Evolutionary conservation across 2,329 filamentous ascomycete species (phyloP).

Genomic region (Ophiocordyceps camponoti-floridani): DNA sequence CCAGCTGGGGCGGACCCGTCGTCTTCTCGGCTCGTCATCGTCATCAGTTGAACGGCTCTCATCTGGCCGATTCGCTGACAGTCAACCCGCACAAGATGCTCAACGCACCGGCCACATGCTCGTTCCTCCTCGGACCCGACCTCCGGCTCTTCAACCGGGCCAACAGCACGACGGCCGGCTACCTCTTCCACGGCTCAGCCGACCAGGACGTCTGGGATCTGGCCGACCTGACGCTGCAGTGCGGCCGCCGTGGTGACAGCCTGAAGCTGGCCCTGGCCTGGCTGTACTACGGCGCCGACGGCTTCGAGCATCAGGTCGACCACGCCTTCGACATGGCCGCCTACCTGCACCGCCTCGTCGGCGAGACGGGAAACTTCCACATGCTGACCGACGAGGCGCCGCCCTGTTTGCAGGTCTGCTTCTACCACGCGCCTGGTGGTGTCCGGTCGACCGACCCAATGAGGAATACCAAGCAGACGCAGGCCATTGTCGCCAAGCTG

Average conservation of each 20-base stretch:
- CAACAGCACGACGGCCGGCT: constrained; percentile 75
- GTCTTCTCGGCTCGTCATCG: constrained; percentile 53
- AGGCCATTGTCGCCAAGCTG: constrained; percentile 27
- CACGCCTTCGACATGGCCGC: constrained; percentile 54
- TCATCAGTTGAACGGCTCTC: constrained; percentile 47
- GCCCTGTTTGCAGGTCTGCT: constrained; percentile 86
- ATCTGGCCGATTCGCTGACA: constrained; percentile 65
- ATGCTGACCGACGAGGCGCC: constrained; percentile 62
- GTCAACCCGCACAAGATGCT: constrained; percentile 98
- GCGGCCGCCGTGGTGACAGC: constrained; percentile 68
- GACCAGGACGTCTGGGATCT: constrained; percentile 62
- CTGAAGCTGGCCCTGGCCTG: constrained; percentile 79
- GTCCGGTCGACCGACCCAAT: constrained; percentile 21
- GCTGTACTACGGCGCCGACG: constrained; percentile 68
- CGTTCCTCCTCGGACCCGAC: constrained; percentile 68
- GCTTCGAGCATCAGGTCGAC: constrained; percentile 55
- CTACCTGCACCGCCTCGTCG: constrained; percentile 46
- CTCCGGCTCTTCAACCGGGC: constrained; percentile 60
- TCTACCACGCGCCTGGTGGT: constrained; percentile 56
- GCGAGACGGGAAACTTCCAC: constrained; percentile 38
- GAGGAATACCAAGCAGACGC: constrained; percentile 30
- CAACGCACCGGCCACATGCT: constrained; percentile 77
- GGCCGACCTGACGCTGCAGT: constrained; percentile 84
- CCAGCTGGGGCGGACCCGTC: constrained; percentile 73
- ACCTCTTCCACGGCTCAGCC: constrained; percentile 52